These are phyloP conservation scores for Claviceps monticola DNA, from an alignment of 2,329 filamentous ascomycete genomes.

Conservation along the genomic window DNA sequence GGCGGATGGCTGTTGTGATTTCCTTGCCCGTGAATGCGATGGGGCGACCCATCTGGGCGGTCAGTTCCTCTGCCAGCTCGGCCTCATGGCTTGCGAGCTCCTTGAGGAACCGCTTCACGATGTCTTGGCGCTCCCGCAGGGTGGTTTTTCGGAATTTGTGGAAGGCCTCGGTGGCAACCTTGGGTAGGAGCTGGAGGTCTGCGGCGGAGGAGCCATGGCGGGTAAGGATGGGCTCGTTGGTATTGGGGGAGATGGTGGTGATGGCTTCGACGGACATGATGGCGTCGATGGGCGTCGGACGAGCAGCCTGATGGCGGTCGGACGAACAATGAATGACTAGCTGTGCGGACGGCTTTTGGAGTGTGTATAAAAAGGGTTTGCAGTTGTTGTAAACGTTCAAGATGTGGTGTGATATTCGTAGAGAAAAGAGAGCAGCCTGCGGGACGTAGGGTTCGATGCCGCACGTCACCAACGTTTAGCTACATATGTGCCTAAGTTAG, in stretches of 20 bases:
- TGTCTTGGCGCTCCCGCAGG: conserved; percentile 61
- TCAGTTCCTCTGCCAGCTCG: conserved; percentile 72
- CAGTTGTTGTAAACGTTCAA: too few relatives aligned
- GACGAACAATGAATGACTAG: too few relatives aligned
- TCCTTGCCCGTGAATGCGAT: conserved; percentile 79
- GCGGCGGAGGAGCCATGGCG: conserved; percentile 58
- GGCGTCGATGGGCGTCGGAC: conserved; percentile 1
- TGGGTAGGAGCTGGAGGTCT: conserved; percentile 60
- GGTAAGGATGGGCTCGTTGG: conserved; percentile 70
- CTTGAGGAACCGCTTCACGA: conserved; percentile 67
- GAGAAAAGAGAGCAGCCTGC: too few relatives aligned
- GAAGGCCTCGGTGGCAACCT: conserved; percentile 61
- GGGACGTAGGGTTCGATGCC: too few relatives aligned
- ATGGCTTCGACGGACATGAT: conserved; percentile 51
- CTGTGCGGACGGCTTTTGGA: too few relatives aligned
- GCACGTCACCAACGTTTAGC: too few relatives aligned
- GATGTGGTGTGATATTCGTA: too few relatives aligned
- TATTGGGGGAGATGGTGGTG: conserved; percentile 79
- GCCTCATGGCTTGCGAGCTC: conserved; percentile 58
- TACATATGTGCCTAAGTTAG: too few relatives aligned
- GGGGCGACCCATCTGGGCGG: conserved; percentile 88
- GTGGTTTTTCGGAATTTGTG: conserved; percentile 61
- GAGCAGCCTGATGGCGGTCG: background rate
- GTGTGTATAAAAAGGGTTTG: too few relatives aligned
- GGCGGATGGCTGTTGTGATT: conserved; percentile 70